A percentile compares a stretch with the other conserved stretches of the same genome.
Evolutionary conservation across 208 protist genomes (phyloP).

Genomic region (Porcisia hertigi): DNA sequence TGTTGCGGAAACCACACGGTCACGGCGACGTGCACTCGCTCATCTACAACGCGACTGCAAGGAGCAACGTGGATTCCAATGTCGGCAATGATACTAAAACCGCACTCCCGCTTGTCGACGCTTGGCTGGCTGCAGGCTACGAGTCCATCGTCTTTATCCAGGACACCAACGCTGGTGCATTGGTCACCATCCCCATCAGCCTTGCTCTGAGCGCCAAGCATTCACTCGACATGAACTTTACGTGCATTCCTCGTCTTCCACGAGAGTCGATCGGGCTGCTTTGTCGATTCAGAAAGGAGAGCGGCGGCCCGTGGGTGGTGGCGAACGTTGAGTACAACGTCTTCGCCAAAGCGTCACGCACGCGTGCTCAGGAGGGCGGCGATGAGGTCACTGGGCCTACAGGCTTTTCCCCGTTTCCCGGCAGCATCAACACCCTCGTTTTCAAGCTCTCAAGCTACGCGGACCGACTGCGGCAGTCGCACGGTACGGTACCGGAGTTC

Average conservation of each 20-base stretch:
- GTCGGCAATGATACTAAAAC: not conserved
- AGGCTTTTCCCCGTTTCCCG: constrained; percentile 86
- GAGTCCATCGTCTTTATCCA: constrained; percentile 92
- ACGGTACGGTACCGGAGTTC: constrained; percentile 91
- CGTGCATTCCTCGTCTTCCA: constrained; percentile 85
- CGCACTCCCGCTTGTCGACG: constrained; percentile 38
- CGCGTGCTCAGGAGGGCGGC: constrained; percentile 44
- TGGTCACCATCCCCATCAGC: constrained; percentile 70
- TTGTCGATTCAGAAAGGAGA: constrained; percentile 33
- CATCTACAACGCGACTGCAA: constrained; percentile 50
- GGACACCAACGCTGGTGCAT: constrained; percentile 90
- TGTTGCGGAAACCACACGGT: constrained; percentile 92
- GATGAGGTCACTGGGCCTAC: constrained; percentile 37
- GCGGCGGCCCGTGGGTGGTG: constrained; percentile 37
- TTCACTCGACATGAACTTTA: constrained; percentile 88
- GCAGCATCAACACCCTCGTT: constrained; percentile 93
- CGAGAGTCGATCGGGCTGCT: constrained; percentile 84
- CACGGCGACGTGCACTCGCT: constrained; percentile 95
- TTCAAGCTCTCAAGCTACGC: constrained; percentile 70
- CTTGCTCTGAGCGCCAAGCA: constrained; percentile 76
- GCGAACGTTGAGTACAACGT: constrained; percentile 89
- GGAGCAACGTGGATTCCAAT: not conserved
- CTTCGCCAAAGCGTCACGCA: constrained; percentile 62
- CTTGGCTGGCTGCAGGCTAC: constrained; percentile 56
- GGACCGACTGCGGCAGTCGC: constrained; percentile 46